These are phyloP conservation scores for Scheffersomyces segobiensis DNA, from an alignment of 1,139 yeast species.

Conservation along the genomic window DNA sequence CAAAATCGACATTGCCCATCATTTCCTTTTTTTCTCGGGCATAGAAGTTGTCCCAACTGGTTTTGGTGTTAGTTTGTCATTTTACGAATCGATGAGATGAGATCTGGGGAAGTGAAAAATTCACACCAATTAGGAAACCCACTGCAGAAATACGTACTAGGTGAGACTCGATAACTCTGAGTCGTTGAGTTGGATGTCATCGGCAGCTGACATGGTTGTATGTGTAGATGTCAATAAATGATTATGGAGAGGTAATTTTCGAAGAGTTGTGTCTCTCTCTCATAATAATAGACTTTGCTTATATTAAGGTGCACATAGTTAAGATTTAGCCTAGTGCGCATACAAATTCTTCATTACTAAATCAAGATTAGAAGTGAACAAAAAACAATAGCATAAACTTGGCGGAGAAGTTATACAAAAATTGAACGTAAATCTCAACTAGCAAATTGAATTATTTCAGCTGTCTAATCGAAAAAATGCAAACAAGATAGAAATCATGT, in stretches of 20 bases:
- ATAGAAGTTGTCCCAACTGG: conserved; percentile 86
- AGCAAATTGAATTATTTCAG: too few relatives aligned
- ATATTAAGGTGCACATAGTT: neutral
- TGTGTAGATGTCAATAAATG: neutral
- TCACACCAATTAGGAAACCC: neutral
- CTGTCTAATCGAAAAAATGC: neutral
- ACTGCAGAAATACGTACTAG: conserved; percentile 48
- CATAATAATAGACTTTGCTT: neutral
- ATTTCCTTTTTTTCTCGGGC: conserved; percentile 70
- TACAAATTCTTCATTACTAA: neutral
- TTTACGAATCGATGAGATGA: neutral
- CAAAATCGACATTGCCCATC: conserved; percentile 69
- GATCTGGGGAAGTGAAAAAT: neutral
- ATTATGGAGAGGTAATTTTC: neutral
- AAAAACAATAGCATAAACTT: too few relatives aligned
- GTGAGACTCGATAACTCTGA: conserved; percentile 79
- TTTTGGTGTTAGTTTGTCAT: neutral
- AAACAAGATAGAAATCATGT: neutral
- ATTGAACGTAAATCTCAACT: too few relatives aligned
- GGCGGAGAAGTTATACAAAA: too few relatives aligned
- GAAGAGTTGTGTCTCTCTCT: neutral
- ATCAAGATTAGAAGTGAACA: too few relatives aligned
- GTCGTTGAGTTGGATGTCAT: conserved; percentile 57
- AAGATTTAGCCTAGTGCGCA: neutral
- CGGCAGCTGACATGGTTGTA: neutral